A percentile compares a stretch with the other conserved stretches of the same genome.
Evolutionary conservation across 1,284 basidiomycete genomes (phyloP).

Genomic region (Chiua sp.): DNA sequence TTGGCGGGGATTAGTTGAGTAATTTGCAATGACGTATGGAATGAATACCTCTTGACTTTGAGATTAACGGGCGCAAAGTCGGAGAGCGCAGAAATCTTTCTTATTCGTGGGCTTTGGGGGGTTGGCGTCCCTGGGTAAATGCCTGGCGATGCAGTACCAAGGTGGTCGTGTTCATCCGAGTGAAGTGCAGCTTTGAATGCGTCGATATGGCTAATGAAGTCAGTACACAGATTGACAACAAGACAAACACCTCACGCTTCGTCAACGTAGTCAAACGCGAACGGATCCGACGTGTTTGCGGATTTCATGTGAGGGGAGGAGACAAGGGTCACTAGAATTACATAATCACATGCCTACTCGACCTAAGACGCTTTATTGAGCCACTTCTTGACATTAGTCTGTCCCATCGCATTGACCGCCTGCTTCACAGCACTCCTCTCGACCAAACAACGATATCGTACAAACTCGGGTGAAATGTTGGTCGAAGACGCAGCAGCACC

Average conservation of each 20-base stretch:
- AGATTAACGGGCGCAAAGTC: slow-evolving; percentile 95
- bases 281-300: slow-evolving; percentile 15
- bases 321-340: slow-evolving; percentile 18
- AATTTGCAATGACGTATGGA: neutral
- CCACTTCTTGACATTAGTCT: slow-evolving; percentile 80
- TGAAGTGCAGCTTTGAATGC: slow-evolving; percentile 72
- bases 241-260: slow-evolving; percentile 58
- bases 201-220: slow-evolving; percentile 64
- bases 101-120: slow-evolving; percentile 45
- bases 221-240: slow-evolving; percentile 2
- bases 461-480: slow-evolving; percentile 62
- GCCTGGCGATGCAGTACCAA: slow-evolving; percentile 39
- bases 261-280: slow-evolving; percentile 66
- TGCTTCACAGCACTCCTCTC: slow-evolving; percentile 64
- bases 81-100: slow-evolving; percentile 87
- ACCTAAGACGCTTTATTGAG: slow-evolving; percentile 56
- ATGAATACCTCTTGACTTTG: slow-evolving; percentile 67
- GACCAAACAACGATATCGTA: slow-evolving; percentile 66
- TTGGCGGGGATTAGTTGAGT: slow-evolving; percentile 24
- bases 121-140: slow-evolving; percentile 32
- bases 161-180: slow-evolving; percentile 60
- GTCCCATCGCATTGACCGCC: slow-evolving; percentile 67
- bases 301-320: slow-evolving; percentile 16
- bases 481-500: slow-evolving; percentile 49
- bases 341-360: slow-evolving; percentile 24